Evolutionary conservation across 2,329 filamentous ascomycete genomes (phyloP).

Genomic region (Apiospora arundinis): DNA sequence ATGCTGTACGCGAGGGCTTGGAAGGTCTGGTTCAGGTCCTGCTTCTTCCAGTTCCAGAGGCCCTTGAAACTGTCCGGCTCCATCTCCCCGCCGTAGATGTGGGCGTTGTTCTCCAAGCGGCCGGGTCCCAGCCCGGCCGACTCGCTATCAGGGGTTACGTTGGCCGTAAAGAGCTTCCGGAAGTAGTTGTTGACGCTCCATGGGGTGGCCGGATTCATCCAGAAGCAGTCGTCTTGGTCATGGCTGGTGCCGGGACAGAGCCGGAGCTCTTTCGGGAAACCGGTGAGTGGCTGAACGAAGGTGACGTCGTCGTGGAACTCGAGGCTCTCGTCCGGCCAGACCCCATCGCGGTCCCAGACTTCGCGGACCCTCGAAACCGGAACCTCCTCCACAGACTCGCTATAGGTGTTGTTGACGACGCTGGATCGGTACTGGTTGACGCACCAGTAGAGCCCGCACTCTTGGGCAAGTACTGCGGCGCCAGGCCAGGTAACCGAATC

Average conservation of each 20-base stretch:
- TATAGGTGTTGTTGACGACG: background rate
- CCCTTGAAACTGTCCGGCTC: slow-evolving; percentile 5
- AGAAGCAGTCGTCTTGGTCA: background rate
- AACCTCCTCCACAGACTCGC: background rate
- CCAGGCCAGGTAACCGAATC: background rate
- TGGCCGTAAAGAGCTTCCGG: background rate
- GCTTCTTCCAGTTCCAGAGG: background rate
- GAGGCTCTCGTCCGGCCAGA: background rate
- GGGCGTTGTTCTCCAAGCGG: background rate
- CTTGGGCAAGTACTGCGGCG: background rate
- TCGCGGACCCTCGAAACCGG: background rate
- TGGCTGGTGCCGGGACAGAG: background rate
- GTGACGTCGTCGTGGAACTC: background rate
- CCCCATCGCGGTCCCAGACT: background rate
- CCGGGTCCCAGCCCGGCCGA: background rate
- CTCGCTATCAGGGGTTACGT: background rate
- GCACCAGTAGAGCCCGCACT: slow-evolving; percentile 21
- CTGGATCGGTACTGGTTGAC: slow-evolving; percentile 1
- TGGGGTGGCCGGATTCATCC: background rate
- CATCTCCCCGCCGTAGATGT: background rate
- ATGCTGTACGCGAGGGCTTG: slow-evolving; percentile 10
- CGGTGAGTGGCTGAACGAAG: background rate
- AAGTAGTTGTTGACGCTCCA: background rate
- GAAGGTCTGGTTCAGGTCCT: background rate
- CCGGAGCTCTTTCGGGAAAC: background rate